Evolutionary conservation across 352 stramenopile species (phyloP).

Genomic region (Globisporangium yorkense): DNA sequence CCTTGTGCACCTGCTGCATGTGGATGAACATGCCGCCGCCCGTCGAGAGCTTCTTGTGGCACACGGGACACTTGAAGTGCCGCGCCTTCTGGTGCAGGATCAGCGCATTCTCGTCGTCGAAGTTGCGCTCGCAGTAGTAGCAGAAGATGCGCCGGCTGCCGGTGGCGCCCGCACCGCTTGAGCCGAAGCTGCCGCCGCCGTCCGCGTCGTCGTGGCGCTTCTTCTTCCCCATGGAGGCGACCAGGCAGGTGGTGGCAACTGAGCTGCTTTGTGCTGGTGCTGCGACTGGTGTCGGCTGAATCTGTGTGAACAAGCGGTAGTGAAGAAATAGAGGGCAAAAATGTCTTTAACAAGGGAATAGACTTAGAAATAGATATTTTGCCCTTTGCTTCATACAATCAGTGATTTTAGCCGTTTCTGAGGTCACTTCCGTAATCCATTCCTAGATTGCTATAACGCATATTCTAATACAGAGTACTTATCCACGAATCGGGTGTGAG

Average conservation of each 20-base stretch:
- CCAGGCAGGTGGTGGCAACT: too few relatives aligned
- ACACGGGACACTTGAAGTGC: conserved; percentile 90
- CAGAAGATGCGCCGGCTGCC: conserved; percentile 77
- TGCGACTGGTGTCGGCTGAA: too few relatives aligned
- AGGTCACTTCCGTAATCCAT: too few relatives aligned
- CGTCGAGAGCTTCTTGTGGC: conserved; percentile 90
- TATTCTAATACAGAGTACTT: too few relatives aligned
- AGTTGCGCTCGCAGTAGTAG: conserved; percentile 92
- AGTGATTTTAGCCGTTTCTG: too few relatives aligned
- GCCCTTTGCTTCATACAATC: too few relatives aligned
- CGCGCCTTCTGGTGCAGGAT: conserved; percentile 92
- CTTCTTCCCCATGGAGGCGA: conserved; percentile 67
- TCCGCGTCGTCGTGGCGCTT: conserved; percentile 64
- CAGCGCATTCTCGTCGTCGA: conserved; percentile 89
- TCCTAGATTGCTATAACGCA: too few relatives aligned
- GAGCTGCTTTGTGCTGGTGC: not conserved
- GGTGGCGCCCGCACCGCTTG: conserved; percentile 11
- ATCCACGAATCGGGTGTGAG: too few relatives aligned
- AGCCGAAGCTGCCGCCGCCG: conserved; percentile 4
- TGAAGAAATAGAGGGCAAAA: too few relatives aligned
- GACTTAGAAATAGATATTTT: too few relatives aligned
- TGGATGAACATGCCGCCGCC: conserved; percentile 88
- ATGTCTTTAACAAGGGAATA: too few relatives aligned
- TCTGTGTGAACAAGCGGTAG: too few relatives aligned
- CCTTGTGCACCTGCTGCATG: conserved; percentile 87